Evolutionary conservation across 129 eudicot genomes (phyloP).

Genomic region (Flaveria brownii): DNA sequence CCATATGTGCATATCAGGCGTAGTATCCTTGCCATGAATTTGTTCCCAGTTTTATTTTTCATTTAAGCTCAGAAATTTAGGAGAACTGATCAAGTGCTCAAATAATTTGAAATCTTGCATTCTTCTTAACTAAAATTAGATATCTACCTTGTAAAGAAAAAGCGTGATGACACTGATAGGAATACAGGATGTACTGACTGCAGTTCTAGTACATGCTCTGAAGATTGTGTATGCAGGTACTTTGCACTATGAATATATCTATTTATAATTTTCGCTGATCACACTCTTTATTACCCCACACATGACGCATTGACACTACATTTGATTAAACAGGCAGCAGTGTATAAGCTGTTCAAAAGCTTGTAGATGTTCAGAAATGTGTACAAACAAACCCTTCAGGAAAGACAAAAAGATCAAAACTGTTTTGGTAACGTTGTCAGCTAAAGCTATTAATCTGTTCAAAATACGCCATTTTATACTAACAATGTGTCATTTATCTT

Average conservation of each 20-base stretch:
- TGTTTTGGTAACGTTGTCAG: slow-evolving; percentile 58
- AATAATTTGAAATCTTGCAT: background rate
- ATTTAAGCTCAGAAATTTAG: background rate
- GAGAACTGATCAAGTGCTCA: slow-evolving; percentile 19
- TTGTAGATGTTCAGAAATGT: slow-evolving; percentile 76
- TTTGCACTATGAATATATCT: slow-evolving; percentile 17
- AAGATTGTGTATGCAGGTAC: slow-evolving; percentile 94
- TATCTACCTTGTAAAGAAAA: slow-evolving; percentile 79
- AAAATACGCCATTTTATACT: background rate
- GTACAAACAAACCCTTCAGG: slow-evolving; percentile 85
- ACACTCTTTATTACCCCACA: background rate
- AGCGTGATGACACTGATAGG: slow-evolving; percentile 49
- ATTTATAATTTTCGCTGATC: background rate
- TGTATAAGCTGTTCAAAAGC: slow-evolving; percentile 91
- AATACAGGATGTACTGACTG: slow-evolving; percentile 80
- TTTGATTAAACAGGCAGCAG: slow-evolving; percentile 65
- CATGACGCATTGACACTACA: slow-evolving; percentile 8
- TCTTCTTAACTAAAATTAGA: slow-evolving; percentile 48
- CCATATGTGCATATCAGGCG: slow-evolving; percentile 75
- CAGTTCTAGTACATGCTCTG: slow-evolving; percentile 62
- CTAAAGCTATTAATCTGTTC: slow-evolving; percentile 3
- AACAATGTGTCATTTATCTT: background rate
- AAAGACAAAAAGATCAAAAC: slow-evolving; percentile 71
- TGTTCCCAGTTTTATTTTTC: background rate
- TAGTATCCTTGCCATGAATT: slow-evolving; percentile 63